These are phyloP conservation scores for Penicillium paxilli DNA, from an alignment of 495 filamentous ascomycete genomes.

Conservation along the genomic window DNA sequence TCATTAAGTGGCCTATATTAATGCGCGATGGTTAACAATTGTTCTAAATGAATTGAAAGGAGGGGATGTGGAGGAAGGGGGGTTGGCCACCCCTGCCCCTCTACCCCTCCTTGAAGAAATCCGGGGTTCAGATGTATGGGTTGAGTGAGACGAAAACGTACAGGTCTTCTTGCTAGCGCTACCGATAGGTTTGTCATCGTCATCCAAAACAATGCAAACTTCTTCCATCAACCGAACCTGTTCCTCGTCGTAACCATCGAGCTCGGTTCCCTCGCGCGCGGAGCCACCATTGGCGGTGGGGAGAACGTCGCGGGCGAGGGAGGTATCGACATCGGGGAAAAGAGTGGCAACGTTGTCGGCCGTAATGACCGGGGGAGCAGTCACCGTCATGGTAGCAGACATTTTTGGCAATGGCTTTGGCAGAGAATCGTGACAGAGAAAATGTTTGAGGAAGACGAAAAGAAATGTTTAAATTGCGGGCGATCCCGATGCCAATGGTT, in stretches of 20 bases:
- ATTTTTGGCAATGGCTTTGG: constrained; percentile 28
- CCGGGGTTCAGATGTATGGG: not conserved
- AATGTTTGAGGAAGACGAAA: not conserved
- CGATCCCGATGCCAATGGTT: constrained; percentile 4
- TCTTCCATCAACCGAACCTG: constrained; percentile 99
- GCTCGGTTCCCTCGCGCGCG: constrained; percentile 42
- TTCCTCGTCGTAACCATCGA: constrained; percentile 92
- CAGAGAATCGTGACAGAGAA: not conserved
- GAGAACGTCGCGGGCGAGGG: constrained; percentile 63
- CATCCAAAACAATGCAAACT: constrained; percentile 94
- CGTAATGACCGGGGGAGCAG: constrained; percentile 56
- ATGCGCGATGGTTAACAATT: not conserved
- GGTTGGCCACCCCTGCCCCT: not conserved
- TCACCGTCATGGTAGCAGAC: constrained; percentile 52
- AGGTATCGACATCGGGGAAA: constrained; percentile 96
- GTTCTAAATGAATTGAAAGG: not conserved
- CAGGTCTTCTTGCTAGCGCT: constrained; percentile 98
- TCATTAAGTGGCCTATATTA: constrained; percentile 87
- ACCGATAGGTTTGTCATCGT: constrained; percentile 90
- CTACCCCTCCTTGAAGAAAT: constrained; percentile 12
- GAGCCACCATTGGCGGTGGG: constrained; percentile 35
- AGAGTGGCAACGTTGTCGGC: constrained; percentile 84
- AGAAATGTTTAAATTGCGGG: not conserved
- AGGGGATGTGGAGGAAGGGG: too few relatives aligned
- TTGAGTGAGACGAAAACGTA: constrained; percentile 46